Evolutionary conservation across 1,284 basidiomycete species (phyloP), one percentile per base, ranked within the genome.

Genomic region (Caloboletus firmus): DNA sequence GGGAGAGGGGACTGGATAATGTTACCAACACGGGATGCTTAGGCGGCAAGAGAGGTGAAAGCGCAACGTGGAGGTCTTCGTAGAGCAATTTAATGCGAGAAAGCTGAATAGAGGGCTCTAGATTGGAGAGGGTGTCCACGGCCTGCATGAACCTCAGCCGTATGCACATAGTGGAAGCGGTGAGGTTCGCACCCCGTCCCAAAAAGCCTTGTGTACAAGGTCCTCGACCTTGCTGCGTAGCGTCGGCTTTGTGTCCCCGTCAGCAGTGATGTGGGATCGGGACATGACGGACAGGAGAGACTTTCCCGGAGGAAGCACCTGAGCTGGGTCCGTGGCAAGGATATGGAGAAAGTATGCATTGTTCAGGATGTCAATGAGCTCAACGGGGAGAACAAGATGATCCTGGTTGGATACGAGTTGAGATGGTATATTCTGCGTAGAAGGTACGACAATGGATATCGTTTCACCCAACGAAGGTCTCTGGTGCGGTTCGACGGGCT

Each of bases 291-390:
- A 85, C 1, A 85, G 65, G 2, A 90, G 72, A 0, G 85, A 85
- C 66, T 90, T 89, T 37, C 85, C 85, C 0, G 82, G 79, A 0
- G 87, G 84, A 15, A 91, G 71, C 20, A 87, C 76, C 26, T 74
- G 76, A 0, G 72, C 61, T 4, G 86, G 80, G 32, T 84, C 77
- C 2, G 77, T 83, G 1, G 82, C 80, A 15, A 91, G 79, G 8
- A 81, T 61, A 62, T 85, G 84, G 11, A 91, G 75, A 55, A 87
- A 81, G 61, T 83, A 83, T 0, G 79, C 75, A 46, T 84, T 75
- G 56, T 85, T 79, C 40, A 87, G 69, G 24, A 74, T 57, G 35
- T 83, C 74, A 13, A 82, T 60, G 18, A 86, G 74, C 55, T 86
- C 83, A 15, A 71, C 52, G 2, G 84, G 82, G 9, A 85, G 76